These are phyloP conservation scores for Pisolithus tinctorius DNA, from an alignment of 768 basidiomycete species.

Conservation along the genomic window DNA sequence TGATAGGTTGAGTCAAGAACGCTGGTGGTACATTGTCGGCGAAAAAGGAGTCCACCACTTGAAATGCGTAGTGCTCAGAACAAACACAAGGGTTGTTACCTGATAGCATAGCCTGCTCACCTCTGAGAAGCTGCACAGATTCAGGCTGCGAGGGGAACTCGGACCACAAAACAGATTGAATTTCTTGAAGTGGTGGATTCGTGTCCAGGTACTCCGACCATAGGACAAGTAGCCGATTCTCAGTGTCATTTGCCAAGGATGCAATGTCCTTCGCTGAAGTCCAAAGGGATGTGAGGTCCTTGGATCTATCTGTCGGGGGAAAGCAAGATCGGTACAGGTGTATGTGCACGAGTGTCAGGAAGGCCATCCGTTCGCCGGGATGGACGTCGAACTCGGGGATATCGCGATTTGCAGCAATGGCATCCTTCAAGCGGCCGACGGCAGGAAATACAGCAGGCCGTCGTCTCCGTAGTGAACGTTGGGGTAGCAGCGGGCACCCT, in stretches of 20 bases:
- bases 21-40: conserved; percentile 25
- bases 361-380: conserved; percentile 4
- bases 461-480: not conserved
- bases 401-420: not conserved
- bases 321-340: conserved; percentile 1
- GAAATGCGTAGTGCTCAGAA: not conserved
- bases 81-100: not conserved
- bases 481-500: conserved; percentile 1
- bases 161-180: conserved; percentile 46
- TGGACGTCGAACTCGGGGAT: not conserved
- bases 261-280: not conserved
- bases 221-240: conserved; percentile 26
- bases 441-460: conserved; percentile 6
- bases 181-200: conserved; percentile 33
- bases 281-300: conserved; percentile 1
- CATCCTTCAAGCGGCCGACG: not conserved
- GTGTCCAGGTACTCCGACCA: conserved; percentile 40
- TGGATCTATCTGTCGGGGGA: not conserved
- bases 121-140: not conserved
- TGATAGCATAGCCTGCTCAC: not conserved
- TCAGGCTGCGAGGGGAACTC: conserved; percentile 31
- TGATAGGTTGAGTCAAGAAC: conserved; percentile 36
- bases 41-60: conserved; percentile 29
- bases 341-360: conserved; percentile 2
- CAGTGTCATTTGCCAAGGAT: conserved; percentile 19